phyloP scores from a whole-genome alignment of 2,329 filamentous ascomycete species.

The Sporothrix sp. region DNA sequence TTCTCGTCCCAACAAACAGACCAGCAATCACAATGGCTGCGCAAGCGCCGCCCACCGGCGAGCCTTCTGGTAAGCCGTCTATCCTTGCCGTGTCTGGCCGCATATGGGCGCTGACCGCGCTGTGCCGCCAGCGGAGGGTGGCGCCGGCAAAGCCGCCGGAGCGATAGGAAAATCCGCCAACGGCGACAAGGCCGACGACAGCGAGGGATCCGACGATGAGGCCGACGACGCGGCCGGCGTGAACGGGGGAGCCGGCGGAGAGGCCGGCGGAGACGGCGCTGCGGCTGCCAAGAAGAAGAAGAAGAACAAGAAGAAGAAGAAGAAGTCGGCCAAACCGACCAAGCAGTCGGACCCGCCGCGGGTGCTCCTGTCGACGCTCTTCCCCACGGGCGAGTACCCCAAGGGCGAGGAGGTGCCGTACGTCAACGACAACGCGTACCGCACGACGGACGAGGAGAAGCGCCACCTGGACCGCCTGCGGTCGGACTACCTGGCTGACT shows the following conservation, averaged over 20 bases:
- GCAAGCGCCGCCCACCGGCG: constrained; percentile 27
- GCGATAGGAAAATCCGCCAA: constrained; percentile 30
- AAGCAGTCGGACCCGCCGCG: constrained; percentile 69
- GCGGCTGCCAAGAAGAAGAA: constrained; percentile 29
- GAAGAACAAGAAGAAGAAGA: constrained; percentile 58
- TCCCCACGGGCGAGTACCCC: constrained; percentile 62
- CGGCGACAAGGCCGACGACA: constrained; percentile 29
- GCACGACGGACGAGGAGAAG: constrained; percentile 78
- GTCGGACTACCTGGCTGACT: constrained; percentile 66
- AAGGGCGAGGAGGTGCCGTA: constrained; percentile 73
- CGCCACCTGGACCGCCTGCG: constrained; percentile 72
- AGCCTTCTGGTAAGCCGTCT: constrained; percentile 1
- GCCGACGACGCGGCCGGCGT: constrained; percentile 34
- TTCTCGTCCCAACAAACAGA: not conserved
- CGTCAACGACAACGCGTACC: constrained; percentile 62
- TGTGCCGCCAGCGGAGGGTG: not conserved
- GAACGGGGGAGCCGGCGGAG: constrained; percentile 3
- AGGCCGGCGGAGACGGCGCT: constrained; percentile 19
- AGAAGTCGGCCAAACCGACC: constrained; percentile 62
- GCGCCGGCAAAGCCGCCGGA: constrained; percentile 22
- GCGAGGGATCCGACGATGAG: constrained; percentile 45
- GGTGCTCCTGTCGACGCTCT: constrained; percentile 63
- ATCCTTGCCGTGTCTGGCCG: not conserved
- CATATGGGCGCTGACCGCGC: not conserved
- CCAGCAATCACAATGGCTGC: constrained; percentile 30